Evolutionary conservation across 139 green algal genomes (phyloP), one percentile per base, ranked within the genome.

Genomic region (Parachlorella kessleri): DNA sequence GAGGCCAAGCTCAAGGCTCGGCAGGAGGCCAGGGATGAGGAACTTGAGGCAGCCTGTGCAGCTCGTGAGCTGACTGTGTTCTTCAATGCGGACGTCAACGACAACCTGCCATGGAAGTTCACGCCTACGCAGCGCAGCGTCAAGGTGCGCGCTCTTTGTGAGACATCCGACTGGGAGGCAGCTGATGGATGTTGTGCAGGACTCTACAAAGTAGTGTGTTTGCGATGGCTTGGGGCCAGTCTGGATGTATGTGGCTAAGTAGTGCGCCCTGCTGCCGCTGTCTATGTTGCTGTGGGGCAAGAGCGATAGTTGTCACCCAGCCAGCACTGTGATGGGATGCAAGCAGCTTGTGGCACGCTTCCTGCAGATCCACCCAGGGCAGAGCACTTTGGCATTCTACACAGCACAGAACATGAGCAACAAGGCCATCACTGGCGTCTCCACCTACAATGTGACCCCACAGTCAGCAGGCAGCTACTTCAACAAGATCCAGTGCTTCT

Each of bases 401-500:
- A 99, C 92, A 0, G 97, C 94, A 1, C 71, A 94, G 23, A 99
- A 99, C 82, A 76, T 77, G 26, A 98, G 86, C 63, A 70, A 93
- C 35, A 76, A 89, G 53, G 66, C 84, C 23, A 88, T 95, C 53
- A 95, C 89, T 39, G 96, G 96, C 21, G 95, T 99, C 65, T 97
- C 93, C 63, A 98, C 97, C 21, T 99, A 99, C 91, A 99, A 98
- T 80, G 97, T 99, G 14, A 91, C 90, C 1, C 95, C 95, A 2
- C 81, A 88, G 77, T 90, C 95, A 81, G 91, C 92, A 3, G 96
- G 95, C 35, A 72, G 88, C 32, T 99, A 99, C 87, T 99, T 99
- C 89, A 98, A 98, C 91, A 99, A 99, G 84, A 97, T 98, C 26
- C 95, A 98, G 87, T 98, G 95, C 81, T 98, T 98, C 79, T 98